Percentiles rank a stretch among this genome's conserved stretches.
phyloP scores from a whole-genome alignment of 768 basidiomycete species.

The Suillus discolor region DNA sequence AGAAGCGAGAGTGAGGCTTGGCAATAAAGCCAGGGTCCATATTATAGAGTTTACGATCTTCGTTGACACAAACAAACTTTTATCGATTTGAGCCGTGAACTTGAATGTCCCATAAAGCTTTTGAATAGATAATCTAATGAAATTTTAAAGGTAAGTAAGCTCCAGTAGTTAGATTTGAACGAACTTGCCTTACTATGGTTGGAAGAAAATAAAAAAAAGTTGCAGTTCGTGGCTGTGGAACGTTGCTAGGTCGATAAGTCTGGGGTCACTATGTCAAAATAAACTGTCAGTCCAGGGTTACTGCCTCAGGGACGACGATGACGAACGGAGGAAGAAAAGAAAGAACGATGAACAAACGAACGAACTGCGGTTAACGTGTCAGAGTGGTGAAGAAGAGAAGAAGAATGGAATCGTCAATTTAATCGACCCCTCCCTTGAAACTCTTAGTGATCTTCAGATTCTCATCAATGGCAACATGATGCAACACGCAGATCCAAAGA shows the following conservation, averaged over 20 bases:
- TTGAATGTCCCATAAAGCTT: slow-evolving; percentile 1
- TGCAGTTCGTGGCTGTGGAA: slow-evolving; percentile 4
- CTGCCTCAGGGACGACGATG: background rate
- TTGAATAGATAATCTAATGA: background rate
- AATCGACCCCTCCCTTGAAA: background rate
- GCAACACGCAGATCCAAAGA: slow-evolving; percentile 1
- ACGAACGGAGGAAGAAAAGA: background rate
- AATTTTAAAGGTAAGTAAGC: background rate
- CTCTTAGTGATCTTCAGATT: background rate
- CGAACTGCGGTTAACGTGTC: background rate
- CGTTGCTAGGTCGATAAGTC: slow-evolving; percentile 4
- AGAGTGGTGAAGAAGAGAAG: background rate
- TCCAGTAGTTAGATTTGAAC: background rate
- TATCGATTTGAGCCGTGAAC: background rate
- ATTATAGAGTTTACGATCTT: slow-evolving; percentile 13
- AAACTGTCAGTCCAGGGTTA: slow-evolving; percentile 1
- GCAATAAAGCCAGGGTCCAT: slow-evolving; percentile 32
- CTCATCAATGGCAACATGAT: slow-evolving; percentile 4
- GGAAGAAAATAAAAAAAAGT: background rate
- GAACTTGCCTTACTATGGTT: background rate
- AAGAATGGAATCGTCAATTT: background rate
- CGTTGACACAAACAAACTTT: slow-evolving; percentile 4
- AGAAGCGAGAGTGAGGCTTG: slow-evolving; percentile 41
- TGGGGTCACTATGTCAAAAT: slow-evolving; percentile 2
- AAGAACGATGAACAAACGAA: background rate